phyloP scores from a whole-genome alignment of 1,284 basidiomycete genomes.

The Phellopilus nigrolimitatus region DNA sequence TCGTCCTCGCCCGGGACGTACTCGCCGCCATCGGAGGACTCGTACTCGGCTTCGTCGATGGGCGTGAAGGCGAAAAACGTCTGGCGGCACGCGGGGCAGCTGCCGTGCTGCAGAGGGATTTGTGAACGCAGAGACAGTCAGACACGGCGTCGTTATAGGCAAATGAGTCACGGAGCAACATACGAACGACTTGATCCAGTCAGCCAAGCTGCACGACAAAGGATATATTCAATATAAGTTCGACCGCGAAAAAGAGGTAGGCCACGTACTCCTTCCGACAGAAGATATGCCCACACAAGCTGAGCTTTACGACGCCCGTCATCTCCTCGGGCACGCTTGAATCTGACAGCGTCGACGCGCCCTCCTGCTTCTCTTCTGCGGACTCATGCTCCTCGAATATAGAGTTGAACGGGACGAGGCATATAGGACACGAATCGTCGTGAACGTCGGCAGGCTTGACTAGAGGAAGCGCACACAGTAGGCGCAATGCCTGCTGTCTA shows the following conservation, averaged over 20 bases:
- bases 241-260: constrained; percentile 9
- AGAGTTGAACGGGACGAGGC: constrained; percentile 46
- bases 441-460: constrained; percentile 4
- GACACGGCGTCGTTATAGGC: too few species aligned
- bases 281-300: constrained; percentile 59
- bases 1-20: constrained; percentile 55
- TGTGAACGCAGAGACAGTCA: constrained; percentile 11
- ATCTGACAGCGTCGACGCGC: constrained; percentile 17
- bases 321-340: constrained; percentile 12
- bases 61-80: constrained; percentile 51
- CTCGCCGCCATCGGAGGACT: constrained; percentile 62
- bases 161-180: constrained; percentile 23
- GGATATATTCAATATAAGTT: constrained; percentile 3
- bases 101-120: constrained; percentile 49
- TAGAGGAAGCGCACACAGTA: constrained; percentile 9
- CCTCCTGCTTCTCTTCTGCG: constrained; percentile 21
- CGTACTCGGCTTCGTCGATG: constrained; percentile 50
- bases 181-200: constrained; percentile 60
- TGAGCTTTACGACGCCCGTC: constrained; percentile 51
- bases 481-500: constrained; percentile 7
- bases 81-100: constrained; percentile 61
- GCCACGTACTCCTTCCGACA: constrained; percentile 56
- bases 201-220: constrained; percentile 40
- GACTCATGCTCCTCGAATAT: constrained; percentile 34
- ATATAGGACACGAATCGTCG: constrained; percentile 60